Percentiles rank a stretch among this genome's conserved stretches.
Evolutionary conservation across 371 early-diverging fungal species (phyloP).

Genomic region (Blakeslea trispora): DNA sequence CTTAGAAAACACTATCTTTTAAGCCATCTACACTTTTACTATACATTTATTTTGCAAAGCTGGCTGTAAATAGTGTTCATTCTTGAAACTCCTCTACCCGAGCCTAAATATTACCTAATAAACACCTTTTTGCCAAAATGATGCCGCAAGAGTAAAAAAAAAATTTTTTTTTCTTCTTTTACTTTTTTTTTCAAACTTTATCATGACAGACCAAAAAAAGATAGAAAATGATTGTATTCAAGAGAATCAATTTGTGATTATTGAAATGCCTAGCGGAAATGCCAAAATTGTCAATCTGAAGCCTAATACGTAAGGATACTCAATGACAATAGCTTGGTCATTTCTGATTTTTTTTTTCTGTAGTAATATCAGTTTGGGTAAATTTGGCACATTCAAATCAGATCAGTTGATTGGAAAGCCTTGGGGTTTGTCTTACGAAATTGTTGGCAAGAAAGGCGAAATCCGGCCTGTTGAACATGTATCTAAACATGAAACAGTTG

Average conservation of each 20-base stretch:
- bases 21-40: too few species aligned
- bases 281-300: slow-evolving; percentile 76
- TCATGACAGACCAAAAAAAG: not conserved
- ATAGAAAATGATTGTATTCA: slow-evolving; percentile 33
- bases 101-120: too few species aligned
- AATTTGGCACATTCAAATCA: slow-evolving; percentile 87
- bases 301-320: slow-evolving; percentile 56
- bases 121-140: too few species aligned
- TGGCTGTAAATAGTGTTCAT: too few species aligned
- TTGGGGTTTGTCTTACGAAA: slow-evolving; percentile 86
- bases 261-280: slow-evolving; percentile 87
- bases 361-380: slow-evolving; percentile 80
- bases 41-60: too few species aligned
- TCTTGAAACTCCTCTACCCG: too few species aligned
- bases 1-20: too few species aligned
- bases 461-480: slow-evolving; percentile 45
- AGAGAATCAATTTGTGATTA: slow-evolving; percentile 68
- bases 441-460: slow-evolving; percentile 58
- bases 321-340: too few species aligned
- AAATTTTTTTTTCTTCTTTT: not conserved
- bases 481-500: slow-evolving; percentile 39
- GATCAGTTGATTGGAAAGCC: slow-evolving; percentile 81
- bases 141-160: too few species aligned
- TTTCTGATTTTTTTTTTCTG: too few species aligned
- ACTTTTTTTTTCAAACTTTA: not conserved